Base-by-base conservation (phyloP, 768 basidiomycete species). In the Kwoniella dendrophila region DNA sequence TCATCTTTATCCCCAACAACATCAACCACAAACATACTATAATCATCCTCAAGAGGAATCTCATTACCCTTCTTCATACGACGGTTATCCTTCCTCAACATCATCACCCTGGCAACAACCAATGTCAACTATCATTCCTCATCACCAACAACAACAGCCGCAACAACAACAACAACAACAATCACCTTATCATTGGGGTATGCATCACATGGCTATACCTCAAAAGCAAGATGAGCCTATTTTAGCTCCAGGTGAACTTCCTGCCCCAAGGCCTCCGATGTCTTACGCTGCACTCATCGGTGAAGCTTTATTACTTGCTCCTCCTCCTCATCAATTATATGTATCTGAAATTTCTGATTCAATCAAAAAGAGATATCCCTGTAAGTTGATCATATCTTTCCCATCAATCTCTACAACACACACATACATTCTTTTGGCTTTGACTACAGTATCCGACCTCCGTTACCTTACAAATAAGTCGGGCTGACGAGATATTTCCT, bases 231-330 rank as follows among this genome's bases (percentile, higher is more conserved):
- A 69, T 30, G 74, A 73, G 51, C 74, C 74, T 5, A 71, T 76
- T 59, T 62, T 76, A 18, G 72, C 64, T 45, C 74, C 70, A 14
- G 74, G 74, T n/a, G 74, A 76, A 52, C 38, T 71, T 3, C 72
- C 72, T 24, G 72, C 74, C 2, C 72, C 73, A 22, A 40, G 75
- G 44, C 75, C 75, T 18, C 71, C 71, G 0, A 70, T 66, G 66
- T 71, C 73, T 3, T 79, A 77, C 56, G 73, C 76, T 27, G 73
- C 74, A 7, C 63, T 79, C 56, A 77, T 77, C 57, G 78, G 78
- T 48, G 73, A 76, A 62, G 76, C 74, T 22, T 40, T 79, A 2
- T 62, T 79, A 5, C 29, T 68, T 12, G 66, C 73, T 54, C 68
- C 72, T 48, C 68, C 70, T 2, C 73, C 74, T 40, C 73, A 71